Conservation (phyloP, 192 early-diverging fungal genomes). For the Chytriomyces confervae region DNA sequence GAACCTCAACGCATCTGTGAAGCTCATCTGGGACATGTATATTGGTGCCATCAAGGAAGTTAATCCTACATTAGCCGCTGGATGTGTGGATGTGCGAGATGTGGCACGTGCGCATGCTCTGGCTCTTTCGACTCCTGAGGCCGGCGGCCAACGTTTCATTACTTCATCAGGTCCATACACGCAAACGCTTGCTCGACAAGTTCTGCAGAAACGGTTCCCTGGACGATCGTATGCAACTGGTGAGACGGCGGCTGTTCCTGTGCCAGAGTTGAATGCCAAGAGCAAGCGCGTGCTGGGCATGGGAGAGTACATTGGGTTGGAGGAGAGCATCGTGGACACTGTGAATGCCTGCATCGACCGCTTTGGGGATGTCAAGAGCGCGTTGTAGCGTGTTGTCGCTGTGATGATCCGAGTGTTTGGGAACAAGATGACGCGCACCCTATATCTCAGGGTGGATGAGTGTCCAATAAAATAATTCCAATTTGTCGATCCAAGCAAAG, state of each 20-base stretch:
- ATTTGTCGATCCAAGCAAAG: no score
- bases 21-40: slow-evolving; percentile 10
- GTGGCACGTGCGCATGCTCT: slow-evolving; percentile 41
- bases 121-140: slow-evolving; percentile 20
- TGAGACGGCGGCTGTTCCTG: slow-evolving; percentile 9
- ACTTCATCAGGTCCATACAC: slow-evolving; percentile 24
- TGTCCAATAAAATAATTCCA: no score
- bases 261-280: slow-evolving; percentile 27
- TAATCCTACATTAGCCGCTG: slow-evolving; percentile 19
- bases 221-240: background rate
- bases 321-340: slow-evolving; percentile 34
- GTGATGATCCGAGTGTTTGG: no score
- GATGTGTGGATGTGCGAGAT: slow-evolving; percentile 45
- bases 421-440: no score
- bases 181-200: slow-evolving; percentile 1
- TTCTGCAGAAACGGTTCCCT: slow-evolving; percentile 25
- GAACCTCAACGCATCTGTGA: slow-evolving; percentile 33
- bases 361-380: slow-evolving; percentile 3
- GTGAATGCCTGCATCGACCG: background rate
- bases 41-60: slow-evolving; percentile 7
- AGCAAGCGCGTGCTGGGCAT: slow-evolving; percentile 27
- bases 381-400: no score
- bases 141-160: slow-evolving; percentile 35
- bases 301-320: slow-evolving; percentile 28
- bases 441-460: no score